Evolutionary conservation across 1,284 basidiomycete species (phyloP).

Genomic region (Heterobasidion occidentale): DNA sequence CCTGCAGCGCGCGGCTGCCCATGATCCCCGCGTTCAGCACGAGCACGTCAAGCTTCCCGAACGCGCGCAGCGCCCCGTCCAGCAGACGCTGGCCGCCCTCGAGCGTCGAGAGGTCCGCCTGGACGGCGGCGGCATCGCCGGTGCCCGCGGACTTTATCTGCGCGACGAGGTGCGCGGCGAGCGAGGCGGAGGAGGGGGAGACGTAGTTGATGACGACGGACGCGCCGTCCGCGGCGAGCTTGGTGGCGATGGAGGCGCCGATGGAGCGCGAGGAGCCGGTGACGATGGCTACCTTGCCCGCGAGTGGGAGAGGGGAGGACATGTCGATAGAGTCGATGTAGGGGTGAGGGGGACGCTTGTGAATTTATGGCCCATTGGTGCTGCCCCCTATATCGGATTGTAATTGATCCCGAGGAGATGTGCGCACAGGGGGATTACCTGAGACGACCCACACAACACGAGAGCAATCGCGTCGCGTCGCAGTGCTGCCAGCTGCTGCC

Average conservation of each 20-base stretch:
- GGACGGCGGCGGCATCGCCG: conserved; percentile 41
- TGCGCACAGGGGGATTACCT: no score
- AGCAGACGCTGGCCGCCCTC: conserved; percentile 35
- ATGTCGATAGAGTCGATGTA: not conserved
- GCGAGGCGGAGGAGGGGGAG: conserved; percentile 22
- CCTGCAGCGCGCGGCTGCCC: conserved; percentile 34
- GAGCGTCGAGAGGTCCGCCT: conserved; percentile 41
- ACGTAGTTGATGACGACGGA: conserved; percentile 50
- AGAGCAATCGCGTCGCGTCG: no score
- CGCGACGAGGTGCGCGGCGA: conserved; percentile 36
- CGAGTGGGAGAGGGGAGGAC: conserved; percentile 6
- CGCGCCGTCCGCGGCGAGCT: conserved; percentile 46
- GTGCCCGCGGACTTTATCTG: conserved; percentile 32
- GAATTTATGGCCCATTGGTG: not conserved
- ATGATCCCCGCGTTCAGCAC: conserved; percentile 49
- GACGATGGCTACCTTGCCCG: conserved; percentile 45
- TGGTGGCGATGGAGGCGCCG: conserved; percentile 45
- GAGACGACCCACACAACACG: no score
- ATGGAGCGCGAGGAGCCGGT: conserved; percentile 55
- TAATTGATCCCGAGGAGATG: no score
- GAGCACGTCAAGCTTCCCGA: conserved; percentile 47
- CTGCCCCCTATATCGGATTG: no score
- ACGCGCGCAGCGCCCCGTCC: conserved; percentile 36
- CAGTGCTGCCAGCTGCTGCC: no score
- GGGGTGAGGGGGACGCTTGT: not conserved